Conservation (phyloP, 2,329 filamentous ascomycete species). For the Exophiala mesophila region DNA sequence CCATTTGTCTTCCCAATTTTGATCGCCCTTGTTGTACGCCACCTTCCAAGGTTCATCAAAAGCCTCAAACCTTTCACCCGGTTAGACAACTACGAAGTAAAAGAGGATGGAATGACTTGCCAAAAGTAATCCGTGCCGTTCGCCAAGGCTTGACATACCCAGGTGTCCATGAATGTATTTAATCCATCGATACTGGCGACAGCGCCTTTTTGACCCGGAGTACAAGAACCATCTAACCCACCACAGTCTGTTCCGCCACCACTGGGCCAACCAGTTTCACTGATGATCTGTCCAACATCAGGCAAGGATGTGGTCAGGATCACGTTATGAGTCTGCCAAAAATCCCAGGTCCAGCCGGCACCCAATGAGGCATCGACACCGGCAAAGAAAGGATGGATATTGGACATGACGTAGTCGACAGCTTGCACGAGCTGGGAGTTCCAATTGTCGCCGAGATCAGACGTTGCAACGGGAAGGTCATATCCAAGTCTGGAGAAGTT, state of each 20-base stretch:
- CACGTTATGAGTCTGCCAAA: constrained; percentile 70
- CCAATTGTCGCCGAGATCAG: constrained; percentile 88
- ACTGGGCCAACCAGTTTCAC: constrained; percentile 88
- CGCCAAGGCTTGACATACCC: constrained; percentile 72
- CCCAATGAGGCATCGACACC: constrained; percentile 65
- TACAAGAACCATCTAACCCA: constrained; percentile 48
- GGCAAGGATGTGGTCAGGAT: constrained; percentile 54
- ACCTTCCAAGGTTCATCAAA: constrained; percentile 98
- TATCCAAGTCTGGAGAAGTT: constrained; percentile 66
- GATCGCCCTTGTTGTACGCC: constrained; percentile 58
- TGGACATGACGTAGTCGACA: constrained; percentile 89
- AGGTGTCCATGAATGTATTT: constrained; percentile 80
- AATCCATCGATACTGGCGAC: constrained; percentile 75
- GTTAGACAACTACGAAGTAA: constrained; percentile 19
- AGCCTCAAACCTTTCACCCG: constrained; percentile 65
- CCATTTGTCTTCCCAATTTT: constrained; percentile 95
- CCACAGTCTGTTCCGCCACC: constrained; percentile 77
- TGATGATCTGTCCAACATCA: constrained; percentile 69
- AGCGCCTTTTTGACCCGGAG: constrained; percentile 53
- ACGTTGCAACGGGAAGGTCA: constrained; percentile 74
- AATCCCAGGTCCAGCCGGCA: constrained; percentile 73
- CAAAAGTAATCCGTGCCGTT: constrained; percentile 94
- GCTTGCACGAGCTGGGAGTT: constrained; percentile 60
- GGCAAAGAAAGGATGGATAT: constrained; percentile 93
- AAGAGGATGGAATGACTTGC: constrained; percentile 44